Percentiles rank a stretch among this genome's conserved stretches.
These are phyloP conservation scores for Durio zibethinus DNA, from an alignment of 345 rosid species.

Conservation along the genomic window DNA sequence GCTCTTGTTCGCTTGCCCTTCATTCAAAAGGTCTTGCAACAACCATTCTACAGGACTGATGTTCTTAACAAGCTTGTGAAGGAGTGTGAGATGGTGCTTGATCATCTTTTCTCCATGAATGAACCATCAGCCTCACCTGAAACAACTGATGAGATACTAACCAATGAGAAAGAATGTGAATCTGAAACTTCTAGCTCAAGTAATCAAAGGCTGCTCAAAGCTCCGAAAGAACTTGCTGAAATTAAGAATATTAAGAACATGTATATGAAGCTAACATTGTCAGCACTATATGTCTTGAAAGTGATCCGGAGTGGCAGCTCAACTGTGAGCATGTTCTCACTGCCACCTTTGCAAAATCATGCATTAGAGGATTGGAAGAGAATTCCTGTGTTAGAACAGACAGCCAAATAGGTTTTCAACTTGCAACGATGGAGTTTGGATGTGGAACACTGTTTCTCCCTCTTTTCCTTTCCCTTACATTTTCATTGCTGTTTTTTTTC, in stretches of 20 bases:
- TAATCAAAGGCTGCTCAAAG: slow-evolving; percentile 24
- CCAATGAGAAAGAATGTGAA: neutral
- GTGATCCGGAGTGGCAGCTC: slow-evolving; percentile 81
- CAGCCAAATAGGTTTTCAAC: slow-evolving; percentile 38
- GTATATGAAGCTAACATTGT: slow-evolving; percentile 58
- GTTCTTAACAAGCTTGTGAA: slow-evolving; percentile 69
- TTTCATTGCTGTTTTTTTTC: neutral
- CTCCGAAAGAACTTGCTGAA: slow-evolving; percentile 49
- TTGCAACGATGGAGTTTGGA: neutral
- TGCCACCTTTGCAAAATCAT: slow-evolving; percentile 63
- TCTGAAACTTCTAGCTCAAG: slow-evolving; percentile 21
- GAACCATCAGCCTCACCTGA: slow-evolving; percentile 10
- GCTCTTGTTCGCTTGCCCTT: slow-evolving; percentile 69
- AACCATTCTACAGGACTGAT: slow-evolving; percentile 77
- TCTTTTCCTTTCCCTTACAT: neutral
- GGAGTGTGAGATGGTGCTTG: slow-evolving; percentile 66
- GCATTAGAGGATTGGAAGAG: slow-evolving; percentile 52
- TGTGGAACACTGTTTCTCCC: neutral
- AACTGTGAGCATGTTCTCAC: slow-evolving; percentile 62
- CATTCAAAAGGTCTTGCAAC: slow-evolving; percentile 63
- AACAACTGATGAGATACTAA: slow-evolving; percentile 11
- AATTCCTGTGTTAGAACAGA: slow-evolving; percentile 57
- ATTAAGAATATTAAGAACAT: slow-evolving; percentile 58
- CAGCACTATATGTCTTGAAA: slow-evolving; percentile 64
- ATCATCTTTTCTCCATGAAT: slow-evolving; percentile 36